Evolutionary conservation across 1,284 basidiomycete genomes (phyloP).

Genomic region (Mixia osmundae): DNA sequence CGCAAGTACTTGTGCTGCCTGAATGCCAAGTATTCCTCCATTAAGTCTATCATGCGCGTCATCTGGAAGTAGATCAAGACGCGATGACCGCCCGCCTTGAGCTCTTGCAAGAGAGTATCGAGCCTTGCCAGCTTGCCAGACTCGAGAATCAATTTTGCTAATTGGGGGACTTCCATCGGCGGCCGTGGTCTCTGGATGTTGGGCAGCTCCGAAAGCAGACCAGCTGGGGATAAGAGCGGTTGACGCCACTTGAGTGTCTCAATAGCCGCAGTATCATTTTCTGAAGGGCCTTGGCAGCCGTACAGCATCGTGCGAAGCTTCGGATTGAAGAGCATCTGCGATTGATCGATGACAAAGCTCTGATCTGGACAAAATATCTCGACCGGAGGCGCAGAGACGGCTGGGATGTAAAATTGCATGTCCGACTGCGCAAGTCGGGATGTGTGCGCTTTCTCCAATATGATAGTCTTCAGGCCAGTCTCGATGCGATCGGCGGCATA

Average conservation of each 20-base stretch:
- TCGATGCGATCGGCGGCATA: slow-evolving; percentile 52
- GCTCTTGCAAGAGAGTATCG: slow-evolving; percentile 65
- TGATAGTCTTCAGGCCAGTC: slow-evolving; percentile 71
- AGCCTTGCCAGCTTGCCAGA: slow-evolving; percentile 86
- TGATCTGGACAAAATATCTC: slow-evolving; percentile 48
- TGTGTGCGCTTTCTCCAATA: no score
- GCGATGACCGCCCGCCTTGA: slow-evolving; percentile 81
- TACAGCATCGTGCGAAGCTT: slow-evolving; percentile 35
- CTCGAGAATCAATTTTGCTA: slow-evolving; percentile 86
- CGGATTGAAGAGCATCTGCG: slow-evolving; percentile 40
- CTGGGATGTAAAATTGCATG: slow-evolving; percentile 57
- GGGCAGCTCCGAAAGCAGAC: slow-evolving; percentile 45
- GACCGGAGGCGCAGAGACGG: slow-evolving; percentile 64
- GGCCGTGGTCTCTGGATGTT: slow-evolving; percentile 55
- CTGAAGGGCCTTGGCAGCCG: no score
- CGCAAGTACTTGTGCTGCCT: slow-evolving; percentile 94
- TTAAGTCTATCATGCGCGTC: slow-evolving; percentile 98
- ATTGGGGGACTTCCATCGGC: slow-evolving; percentile 79
- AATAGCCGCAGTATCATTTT: no score
- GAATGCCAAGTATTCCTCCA: slow-evolving; percentile 97
- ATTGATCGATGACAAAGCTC: slow-evolving; percentile 44
- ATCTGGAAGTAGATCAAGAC: slow-evolving; percentile 98
- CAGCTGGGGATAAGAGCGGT: slow-evolving; percentile 39
- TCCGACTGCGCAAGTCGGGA: slow-evolving; percentile 59
- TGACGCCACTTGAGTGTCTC: slow-evolving; percentile 30